A percentile compares a stretch with the other conserved stretches of the same genome.
Evolutionary conservation across 208 protist species (phyloP).

Genomic region (Trichomonas tenax): DNA sequence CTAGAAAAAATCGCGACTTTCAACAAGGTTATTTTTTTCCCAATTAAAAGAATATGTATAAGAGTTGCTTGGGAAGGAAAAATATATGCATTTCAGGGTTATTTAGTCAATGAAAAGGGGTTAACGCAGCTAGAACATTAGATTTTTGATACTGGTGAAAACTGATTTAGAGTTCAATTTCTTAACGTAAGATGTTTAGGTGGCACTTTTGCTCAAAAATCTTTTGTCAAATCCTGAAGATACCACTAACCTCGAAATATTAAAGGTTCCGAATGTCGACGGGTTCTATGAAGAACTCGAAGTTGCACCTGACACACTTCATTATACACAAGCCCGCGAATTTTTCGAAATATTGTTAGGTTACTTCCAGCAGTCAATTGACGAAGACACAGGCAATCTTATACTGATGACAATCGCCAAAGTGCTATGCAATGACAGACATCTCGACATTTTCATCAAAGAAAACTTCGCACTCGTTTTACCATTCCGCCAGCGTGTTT

Average conservation of each 20-base stretch:
- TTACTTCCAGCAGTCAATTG: neutral
- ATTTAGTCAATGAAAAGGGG: no score
- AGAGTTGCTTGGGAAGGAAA: no score
- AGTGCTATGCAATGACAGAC: neutral
- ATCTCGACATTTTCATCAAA: neutral
- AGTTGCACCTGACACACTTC: neutral
- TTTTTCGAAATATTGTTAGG: neutral
- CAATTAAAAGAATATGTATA: no score
- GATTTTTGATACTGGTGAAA: no score
- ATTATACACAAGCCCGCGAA: neutral
- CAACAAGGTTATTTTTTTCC: no score
- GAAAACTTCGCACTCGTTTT: neutral
- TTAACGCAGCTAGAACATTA: no score
- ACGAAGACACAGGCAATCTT: neutral
- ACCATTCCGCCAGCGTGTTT: neutral
- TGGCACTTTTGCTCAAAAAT: neutral
- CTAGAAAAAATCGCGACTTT: no score
- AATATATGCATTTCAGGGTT: no score
- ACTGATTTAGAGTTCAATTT: neutral
- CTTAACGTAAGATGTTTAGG: neutral
- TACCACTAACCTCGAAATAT: neutral
- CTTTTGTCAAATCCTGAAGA: neutral
- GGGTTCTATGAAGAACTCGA: neutral
- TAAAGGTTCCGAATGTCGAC: neutral
- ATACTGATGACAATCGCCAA: neutral